These are phyloP conservation scores for Fusarium armeniacum DNA, from an alignment of 2,329 filamentous ascomycete genomes.

Conservation along the genomic window DNA sequence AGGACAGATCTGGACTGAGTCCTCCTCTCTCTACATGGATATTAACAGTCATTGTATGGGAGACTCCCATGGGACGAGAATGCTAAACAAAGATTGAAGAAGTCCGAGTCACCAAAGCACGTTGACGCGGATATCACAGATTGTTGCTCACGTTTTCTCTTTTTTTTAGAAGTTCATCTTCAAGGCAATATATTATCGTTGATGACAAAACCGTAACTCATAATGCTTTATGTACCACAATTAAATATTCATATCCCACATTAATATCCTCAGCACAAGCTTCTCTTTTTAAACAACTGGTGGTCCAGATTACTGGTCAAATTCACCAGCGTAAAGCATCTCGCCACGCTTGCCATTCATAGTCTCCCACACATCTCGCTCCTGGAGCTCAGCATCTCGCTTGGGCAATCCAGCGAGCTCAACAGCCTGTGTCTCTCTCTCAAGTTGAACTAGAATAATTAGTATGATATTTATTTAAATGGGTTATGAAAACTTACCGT, in stretches of 20 bases:
- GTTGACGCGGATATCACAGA: not conserved
- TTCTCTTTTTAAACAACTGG: not conserved
- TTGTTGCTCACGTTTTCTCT: not conserved
- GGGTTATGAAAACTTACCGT: conserved; percentile 60
- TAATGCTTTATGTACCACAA: conserved; percentile 15
- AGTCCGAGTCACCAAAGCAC: not conserved
- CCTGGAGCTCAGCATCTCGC: conserved; percentile 53
- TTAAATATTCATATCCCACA: conserved; percentile 50
- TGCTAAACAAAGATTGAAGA: no score
- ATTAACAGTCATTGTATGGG: no score
- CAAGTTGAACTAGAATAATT: conserved; percentile 56
- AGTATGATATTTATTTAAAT: not conserved
- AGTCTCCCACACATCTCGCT: conserved; percentile 60
- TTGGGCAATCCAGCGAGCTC: conserved; percentile 52
- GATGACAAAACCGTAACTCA: conserved; percentile 12
- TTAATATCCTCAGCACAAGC: not conserved
- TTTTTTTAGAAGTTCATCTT: not conserved
- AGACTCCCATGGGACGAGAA: no score
- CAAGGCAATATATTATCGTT: not conserved
- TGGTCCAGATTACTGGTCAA: conserved; percentile 44
- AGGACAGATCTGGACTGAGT: not conserved
- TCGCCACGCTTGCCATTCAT: conserved; percentile 61
- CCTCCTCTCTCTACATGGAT: not conserved
- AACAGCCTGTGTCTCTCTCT: conserved; percentile 55
- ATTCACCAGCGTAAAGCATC: conserved; percentile 63